Conservation (phyloP, 768 basidiomycete species). For the Lactarius akahatsu region DNA sequence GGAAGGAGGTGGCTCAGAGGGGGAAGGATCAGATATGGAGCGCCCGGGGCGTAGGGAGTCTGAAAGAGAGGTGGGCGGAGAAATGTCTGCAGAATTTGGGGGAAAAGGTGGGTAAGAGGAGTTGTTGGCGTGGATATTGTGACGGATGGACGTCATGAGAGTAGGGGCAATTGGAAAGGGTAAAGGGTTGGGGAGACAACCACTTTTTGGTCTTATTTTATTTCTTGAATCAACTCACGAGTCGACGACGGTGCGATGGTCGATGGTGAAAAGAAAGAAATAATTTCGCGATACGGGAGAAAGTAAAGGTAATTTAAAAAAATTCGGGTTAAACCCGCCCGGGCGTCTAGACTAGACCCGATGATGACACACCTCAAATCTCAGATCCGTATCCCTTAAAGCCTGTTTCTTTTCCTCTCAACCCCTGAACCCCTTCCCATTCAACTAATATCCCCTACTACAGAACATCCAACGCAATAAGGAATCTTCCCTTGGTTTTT, state of each 20-base stretch:
- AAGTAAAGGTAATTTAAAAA: not conserved
- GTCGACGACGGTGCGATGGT: not conserved
- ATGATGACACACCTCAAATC: conserved; percentile 18
- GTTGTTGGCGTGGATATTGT: not conserved
- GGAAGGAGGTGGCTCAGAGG: conserved; percentile 19
- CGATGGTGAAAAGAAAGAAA: not conserved
- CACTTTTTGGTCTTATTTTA: conserved; percentile 6
- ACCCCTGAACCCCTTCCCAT: not conserved
- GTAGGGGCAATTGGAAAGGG: not conserved
- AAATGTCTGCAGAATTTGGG: conserved; percentile 23
- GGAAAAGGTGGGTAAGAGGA: conserved; percentile 11
- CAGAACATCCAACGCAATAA: not conserved
- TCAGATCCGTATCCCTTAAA: conserved; percentile 15
- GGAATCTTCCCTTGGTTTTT: not conserved
- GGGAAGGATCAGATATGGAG: conserved; percentile 15
- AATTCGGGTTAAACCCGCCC: conserved; percentile 12
- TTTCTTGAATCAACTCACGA: not conserved
- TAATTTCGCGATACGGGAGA: not conserved
- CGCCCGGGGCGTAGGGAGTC: conserved; percentile 7
- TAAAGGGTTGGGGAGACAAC: conserved; percentile 8
- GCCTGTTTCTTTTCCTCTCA: conserved; percentile 16
- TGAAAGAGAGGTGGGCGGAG: conserved; percentile 21
- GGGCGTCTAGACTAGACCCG: conserved; percentile 22
- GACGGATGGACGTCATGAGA: conserved; percentile 20
- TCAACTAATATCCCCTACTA: not conserved